phyloP scores from a whole-genome alignment of 169 alveolate genomes.

The Cryptosporidium felis region DNA sequence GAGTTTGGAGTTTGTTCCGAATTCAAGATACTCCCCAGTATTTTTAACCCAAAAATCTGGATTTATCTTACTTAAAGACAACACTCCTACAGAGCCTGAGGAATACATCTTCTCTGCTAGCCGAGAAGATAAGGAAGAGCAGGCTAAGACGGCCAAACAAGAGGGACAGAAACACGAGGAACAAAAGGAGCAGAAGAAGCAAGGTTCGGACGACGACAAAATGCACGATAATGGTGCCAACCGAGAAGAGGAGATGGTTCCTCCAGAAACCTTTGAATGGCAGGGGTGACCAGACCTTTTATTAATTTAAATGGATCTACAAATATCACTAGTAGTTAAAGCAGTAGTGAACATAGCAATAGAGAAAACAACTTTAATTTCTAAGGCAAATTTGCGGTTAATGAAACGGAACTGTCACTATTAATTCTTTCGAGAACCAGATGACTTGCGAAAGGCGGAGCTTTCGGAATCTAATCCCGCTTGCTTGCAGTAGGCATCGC shows the following conservation, averaged over 20 bases:
- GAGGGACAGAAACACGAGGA: background rate
- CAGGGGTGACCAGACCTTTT: too few species aligned
- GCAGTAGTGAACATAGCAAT: too few species aligned
- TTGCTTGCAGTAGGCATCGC: too few species aligned
- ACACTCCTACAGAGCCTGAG: constrained; percentile 73
- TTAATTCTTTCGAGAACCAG: too few species aligned
- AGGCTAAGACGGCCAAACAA: background rate
- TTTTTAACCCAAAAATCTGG: constrained; percentile 85
- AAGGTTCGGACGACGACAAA: background rate
- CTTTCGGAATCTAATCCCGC: too few species aligned
- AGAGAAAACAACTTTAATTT: too few species aligned
- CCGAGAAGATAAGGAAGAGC: background rate
- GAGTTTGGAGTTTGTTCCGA: constrained; percentile 78
- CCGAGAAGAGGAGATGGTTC: background rate
- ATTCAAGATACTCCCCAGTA: constrained; percentile 88
- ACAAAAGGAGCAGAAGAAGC: background rate
- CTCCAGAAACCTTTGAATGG: constrained; percentile 68
- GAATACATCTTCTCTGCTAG: constrained; percentile 16
- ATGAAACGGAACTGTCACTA: too few species aligned
- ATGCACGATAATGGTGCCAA: background rate
- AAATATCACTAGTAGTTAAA: too few species aligned
- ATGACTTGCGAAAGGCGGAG: too few species aligned
- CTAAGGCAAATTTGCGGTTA: too few species aligned
- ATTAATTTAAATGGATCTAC: too few species aligned
- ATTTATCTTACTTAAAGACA: constrained; percentile 84